Percentiles rank a stretch among this genome's conserved stretches.
Evolutionary conservation across 495 filamentous ascomycete genomes (phyloP).

Genomic region (Polyplosphaeria fusca): DNA sequence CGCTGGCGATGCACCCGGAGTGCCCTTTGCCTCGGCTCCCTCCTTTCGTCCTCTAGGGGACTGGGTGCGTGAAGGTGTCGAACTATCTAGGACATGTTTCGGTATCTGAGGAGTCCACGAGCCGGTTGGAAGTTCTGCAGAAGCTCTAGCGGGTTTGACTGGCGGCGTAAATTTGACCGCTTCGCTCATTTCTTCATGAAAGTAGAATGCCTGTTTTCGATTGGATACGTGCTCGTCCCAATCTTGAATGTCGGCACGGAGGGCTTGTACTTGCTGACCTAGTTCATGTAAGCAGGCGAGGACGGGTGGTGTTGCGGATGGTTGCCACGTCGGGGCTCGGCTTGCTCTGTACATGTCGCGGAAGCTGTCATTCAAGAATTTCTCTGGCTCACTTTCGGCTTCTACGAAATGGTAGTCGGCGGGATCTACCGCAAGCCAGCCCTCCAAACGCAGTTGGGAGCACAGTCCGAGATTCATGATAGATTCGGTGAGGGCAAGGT

Average conservation of each 20-base stretch:
- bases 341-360: conserved; percentile 30
- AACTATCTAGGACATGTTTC: conserved; percentile 18
- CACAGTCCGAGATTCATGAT: conserved; percentile 81
- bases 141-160: conserved; percentile 8
- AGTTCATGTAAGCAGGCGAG: conserved; percentile 34
- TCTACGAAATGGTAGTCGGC: conserved; percentile 52
- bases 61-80: conserved; percentile 22
- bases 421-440: conserved; percentile 82
- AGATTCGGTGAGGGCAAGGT: conserved; percentile 78
- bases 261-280: conserved; percentile 28
- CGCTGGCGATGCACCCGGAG: conserved; percentile 22
- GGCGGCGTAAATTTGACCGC: conserved; percentile 21
- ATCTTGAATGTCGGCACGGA: conserved; percentile 38
- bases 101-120: conserved; percentile 31
- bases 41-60: conserved; percentile 31
- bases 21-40: conserved; percentile 16
- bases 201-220: conserved; percentile 39
- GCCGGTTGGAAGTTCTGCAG: conserved; percentile 23
- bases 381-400: conserved; percentile 16
- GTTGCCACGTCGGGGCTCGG: conserved; percentile 33
- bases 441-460: conserved; percentile 75
- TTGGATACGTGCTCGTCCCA: conserved; percentile 37
- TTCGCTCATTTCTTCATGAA: conserved; percentile 33
- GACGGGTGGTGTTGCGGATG: conserved; percentile 33
- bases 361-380: conserved; percentile 13